phyloP scores from a whole-genome alignment of 2,329 filamentous ascomycete genomes.

The Fusarium floridanum region DNA sequence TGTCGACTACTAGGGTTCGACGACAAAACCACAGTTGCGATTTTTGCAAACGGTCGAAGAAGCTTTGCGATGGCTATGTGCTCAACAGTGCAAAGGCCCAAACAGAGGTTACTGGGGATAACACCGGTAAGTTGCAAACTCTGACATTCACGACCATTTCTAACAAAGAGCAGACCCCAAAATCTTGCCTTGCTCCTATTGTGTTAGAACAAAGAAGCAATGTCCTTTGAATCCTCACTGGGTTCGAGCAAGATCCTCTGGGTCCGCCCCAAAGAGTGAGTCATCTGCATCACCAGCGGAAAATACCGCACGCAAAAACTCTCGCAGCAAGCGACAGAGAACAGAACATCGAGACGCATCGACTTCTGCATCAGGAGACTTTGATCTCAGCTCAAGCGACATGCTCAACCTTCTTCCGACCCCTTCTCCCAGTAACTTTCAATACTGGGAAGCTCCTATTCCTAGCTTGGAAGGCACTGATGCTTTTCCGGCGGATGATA shows the following conservation, averaged over 20 bases:
- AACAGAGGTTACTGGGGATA: not conserved
- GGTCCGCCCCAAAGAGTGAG: not conserved
- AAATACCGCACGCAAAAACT: not conserved
- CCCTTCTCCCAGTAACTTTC: slow-evolving; percentile 16
- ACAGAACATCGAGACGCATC: slow-evolving; percentile 1
- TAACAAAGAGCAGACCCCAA: not conserved
- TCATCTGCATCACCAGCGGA: slow-evolving; percentile 6
- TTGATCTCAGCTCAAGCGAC: slow-evolving; percentile 11
- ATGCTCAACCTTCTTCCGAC: slow-evolving; percentile 23
- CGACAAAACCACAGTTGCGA: slow-evolving; percentile 45
- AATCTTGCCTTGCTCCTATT: slow-evolving; percentile 46
- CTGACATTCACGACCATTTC: not conserved
- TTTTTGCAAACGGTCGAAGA: slow-evolving; percentile 43
- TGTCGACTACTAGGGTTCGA: slow-evolving; percentile 25
- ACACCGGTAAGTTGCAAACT: not conserved
- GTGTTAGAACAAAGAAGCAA: slow-evolving; percentile 47
- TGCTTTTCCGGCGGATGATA: not conserved
- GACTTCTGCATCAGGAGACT: not conserved
- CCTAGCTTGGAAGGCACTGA: slow-evolving; percentile 17
- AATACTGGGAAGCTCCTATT: slow-evolving; percentile 27
- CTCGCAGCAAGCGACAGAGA: slow-evolving; percentile 20
- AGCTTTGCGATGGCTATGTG: slow-evolving; percentile 44
- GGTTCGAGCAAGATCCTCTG: slow-evolving; percentile 20
- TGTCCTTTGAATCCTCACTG: slow-evolving; percentile 47
- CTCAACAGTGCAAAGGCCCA: slow-evolving; percentile 20